Percentiles rank a stretch among this genome's conserved stretches.
These are phyloP conservation scores for Rusavskia elegans DNA, from an alignment of 495 filamentous ascomycete species.

Conservation along the genomic window DNA sequence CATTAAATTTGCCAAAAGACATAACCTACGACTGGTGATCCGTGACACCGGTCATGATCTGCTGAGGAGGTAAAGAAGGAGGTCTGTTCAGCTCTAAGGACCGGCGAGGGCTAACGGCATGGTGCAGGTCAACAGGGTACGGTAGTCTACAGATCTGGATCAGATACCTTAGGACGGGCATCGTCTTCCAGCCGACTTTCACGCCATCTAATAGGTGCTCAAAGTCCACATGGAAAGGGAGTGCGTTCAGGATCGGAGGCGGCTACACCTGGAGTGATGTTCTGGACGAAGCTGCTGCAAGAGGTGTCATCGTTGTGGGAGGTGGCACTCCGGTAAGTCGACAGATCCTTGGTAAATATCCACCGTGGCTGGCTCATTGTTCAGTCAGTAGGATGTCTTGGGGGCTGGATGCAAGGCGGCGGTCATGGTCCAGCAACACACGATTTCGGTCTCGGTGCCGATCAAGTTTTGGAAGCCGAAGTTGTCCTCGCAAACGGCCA, in stretches of 20 bases:
- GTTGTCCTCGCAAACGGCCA: slow-evolving; percentile 42
- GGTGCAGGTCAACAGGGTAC: slow-evolving; percentile 16
- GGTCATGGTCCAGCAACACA: slow-evolving; percentile 19
- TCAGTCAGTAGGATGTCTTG: slow-evolving; percentile 23
- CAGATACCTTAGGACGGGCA: slow-evolving; percentile 18
- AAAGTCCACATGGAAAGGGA: slow-evolving; percentile 15
- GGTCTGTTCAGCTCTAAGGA: not conserved
- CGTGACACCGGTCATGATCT: slow-evolving; percentile 50
- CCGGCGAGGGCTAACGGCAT: not conserved
- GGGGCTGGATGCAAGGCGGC: slow-evolving; percentile 26
- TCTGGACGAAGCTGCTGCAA: slow-evolving; percentile 15
- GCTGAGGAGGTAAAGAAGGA: slow-evolving; percentile 7
- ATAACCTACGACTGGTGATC: slow-evolving; percentile 45
- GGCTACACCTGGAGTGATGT: slow-evolving; percentile 24
- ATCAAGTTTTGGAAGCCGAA: slow-evolving; percentile 28
- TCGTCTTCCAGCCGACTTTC: slow-evolving; percentile 16
- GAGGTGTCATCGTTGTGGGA: slow-evolving; percentile 19
- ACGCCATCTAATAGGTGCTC: slow-evolving; percentile 7
- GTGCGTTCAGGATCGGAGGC: slow-evolving; percentile 21
- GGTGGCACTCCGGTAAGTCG: slow-evolving; percentile 19
- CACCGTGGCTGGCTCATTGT: not conserved
- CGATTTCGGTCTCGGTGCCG: slow-evolving; percentile 20
- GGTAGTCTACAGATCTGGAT: slow-evolving; percentile 25
- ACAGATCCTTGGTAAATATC: not conserved
- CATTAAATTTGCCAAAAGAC: slow-evolving; percentile 30